Evolutionary conservation across 202 grass and related monocot genomes (phyloP).

Genomic region (Musa balbisiana): DNA sequence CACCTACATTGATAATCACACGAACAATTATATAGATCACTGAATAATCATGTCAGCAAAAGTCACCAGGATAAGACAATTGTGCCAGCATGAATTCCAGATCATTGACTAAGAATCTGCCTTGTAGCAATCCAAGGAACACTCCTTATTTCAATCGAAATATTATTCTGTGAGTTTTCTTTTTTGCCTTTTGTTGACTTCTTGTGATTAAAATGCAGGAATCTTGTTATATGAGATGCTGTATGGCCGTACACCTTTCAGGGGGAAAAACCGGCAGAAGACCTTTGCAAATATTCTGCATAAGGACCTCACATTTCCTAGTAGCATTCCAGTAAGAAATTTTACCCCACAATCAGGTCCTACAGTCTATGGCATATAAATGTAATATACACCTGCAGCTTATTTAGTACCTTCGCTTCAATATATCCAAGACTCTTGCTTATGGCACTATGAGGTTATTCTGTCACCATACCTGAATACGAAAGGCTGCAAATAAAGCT

Average conservation of each 20-base stretch:
- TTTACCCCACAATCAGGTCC: background rate
- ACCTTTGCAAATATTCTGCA: conserved; percentile 89
- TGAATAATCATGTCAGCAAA: too few relatives aligned
- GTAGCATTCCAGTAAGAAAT: conserved; percentile 78
- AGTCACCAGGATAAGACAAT: too few relatives aligned
- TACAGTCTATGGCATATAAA: background rate
- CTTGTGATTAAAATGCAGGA: conserved; percentile 36
- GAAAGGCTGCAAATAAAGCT: too few relatives aligned
- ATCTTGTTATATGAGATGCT: conserved; percentile 97
- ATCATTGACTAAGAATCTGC: too few relatives aligned
- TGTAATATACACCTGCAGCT: background rate
- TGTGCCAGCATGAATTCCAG: too few relatives aligned
- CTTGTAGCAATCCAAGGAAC: too few relatives aligned
- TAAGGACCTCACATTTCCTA: conserved; percentile 92
- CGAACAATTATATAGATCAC: too few relatives aligned
- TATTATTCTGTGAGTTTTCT: background rate
- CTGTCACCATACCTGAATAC: too few relatives aligned
- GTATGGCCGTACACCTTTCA: conserved; percentile 93
- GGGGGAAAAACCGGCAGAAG: conserved; percentile 92
- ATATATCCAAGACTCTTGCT: background rate
- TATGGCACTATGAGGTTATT: background rate
- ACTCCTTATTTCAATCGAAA: background rate
- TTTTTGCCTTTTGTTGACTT: background rate
- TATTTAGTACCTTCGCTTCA: background rate
- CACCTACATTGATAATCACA: too few relatives aligned